A percentile compares a stretch with the other conserved stretches of the same genome.
These are phyloP conservation scores for Backusella australiensis DNA, from an alignment of 192 early-diverging fungal genomes.

Conservation along the genomic window DNA sequence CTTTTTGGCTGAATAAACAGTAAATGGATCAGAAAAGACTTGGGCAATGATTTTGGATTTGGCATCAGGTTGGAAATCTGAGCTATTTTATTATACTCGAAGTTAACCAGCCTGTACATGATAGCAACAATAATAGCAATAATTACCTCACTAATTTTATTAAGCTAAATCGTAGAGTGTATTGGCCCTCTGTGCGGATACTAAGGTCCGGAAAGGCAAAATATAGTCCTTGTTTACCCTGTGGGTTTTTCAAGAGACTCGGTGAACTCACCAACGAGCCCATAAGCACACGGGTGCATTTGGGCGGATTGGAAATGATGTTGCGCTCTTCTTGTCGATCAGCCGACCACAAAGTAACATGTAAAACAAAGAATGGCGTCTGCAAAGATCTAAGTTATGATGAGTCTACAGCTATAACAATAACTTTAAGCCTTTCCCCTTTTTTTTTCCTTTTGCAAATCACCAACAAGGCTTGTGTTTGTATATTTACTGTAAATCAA, in stretches of 20 bases:
- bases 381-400: constrained; percentile 32
- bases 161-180: constrained; percentile 63
- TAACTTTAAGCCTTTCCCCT: neutral
- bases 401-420: neutral
- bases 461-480: neutral
- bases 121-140: neutral
- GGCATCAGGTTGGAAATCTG: constrained; percentile 17
- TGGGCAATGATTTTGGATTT: constrained; percentile 49
- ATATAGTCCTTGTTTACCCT: constrained; percentile 66
- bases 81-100: constrained; percentile 3
- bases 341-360: constrained; percentile 59
- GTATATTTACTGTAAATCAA: constrained; percentile 45
- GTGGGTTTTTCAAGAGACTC: constrained; percentile 49
- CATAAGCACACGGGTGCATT: constrained; percentile 61
- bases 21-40: constrained; percentile 66
- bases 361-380: constrained; percentile 59
- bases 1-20: constrained; percentile 79
- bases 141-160: constrained; percentile 65
- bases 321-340: constrained; percentile 56
- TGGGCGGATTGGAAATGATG: constrained; percentile 60
- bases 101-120: no score
- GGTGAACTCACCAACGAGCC: constrained; percentile 62
- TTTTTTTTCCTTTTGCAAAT: neutral
- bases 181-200: constrained; percentile 70
- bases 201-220: constrained; percentile 78